phyloP scores from a whole-genome alignment of 331 rosid genomes.

The Rosa hybrid region DNA sequence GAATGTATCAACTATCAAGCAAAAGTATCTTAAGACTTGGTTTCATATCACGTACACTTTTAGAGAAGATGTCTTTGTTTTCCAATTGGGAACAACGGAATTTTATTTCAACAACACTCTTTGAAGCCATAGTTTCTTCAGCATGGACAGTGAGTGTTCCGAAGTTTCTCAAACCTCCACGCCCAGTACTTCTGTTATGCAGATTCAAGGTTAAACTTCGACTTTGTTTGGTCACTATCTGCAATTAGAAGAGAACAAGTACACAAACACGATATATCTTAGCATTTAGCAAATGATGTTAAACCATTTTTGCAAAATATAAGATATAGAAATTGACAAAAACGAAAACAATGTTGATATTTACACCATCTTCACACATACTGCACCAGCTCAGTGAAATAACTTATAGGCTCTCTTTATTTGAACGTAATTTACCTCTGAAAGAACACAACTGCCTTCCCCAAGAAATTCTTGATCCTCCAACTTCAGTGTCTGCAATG shows the following conservation, averaged over 20 bases:
- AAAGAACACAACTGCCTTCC: slow-evolving; percentile 65
- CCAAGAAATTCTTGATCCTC: slow-evolving; percentile 87
- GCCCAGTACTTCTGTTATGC: slow-evolving; percentile 36
- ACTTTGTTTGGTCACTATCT: slow-evolving; percentile 74
- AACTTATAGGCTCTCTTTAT: slow-evolving; percentile 1
- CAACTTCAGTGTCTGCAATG: slow-evolving; percentile 58
- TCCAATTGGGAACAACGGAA: slow-evolving; percentile 76
- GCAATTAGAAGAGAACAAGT: slow-evolving; percentile 22
- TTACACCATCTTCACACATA: background rate
- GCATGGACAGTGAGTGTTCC: slow-evolving; percentile 75
- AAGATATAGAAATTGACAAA: background rate
- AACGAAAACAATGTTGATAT: background rate
- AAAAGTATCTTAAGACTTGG: background rate
- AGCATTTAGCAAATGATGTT: background rate
- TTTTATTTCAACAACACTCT: slow-evolving; percentile 55
- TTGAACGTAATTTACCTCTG: slow-evolving; percentile 57
- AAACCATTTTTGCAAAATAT: background rate
- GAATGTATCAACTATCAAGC: background rate
- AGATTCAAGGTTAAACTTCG: slow-evolving; percentile 56
- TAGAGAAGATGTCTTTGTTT: slow-evolving; percentile 72
- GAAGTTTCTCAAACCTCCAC: slow-evolving; percentile 36
- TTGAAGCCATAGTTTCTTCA: slow-evolving; percentile 72
- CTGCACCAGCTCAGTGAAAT: background rate
- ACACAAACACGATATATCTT: background rate
- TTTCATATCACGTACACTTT: slow-evolving; percentile 49